phyloP scores from a whole-genome alignment of 2,329 filamentous ascomycete genomes.

The Colletotrichum tabaci region DNA sequence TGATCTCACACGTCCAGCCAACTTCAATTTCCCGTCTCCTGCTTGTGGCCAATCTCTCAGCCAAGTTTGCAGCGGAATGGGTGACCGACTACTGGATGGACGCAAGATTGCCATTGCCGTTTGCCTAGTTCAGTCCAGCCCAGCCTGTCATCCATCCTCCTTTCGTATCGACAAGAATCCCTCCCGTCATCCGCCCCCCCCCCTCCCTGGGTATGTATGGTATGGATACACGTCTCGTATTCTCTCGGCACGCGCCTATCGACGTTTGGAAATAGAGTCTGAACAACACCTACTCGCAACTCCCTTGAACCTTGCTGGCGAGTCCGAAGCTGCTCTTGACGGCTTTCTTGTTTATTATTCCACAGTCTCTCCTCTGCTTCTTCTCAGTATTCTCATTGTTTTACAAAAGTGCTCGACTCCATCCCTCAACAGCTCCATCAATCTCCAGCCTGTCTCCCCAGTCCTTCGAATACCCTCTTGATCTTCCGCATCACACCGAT shows the following conservation, averaged over 20 bases:
- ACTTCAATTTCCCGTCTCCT: neutral
- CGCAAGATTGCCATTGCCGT: slow-evolving; percentile 19
- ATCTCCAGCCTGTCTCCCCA: neutral
- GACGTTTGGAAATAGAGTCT: neutral
- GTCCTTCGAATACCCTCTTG: slow-evolving; percentile 5
- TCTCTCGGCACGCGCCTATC: slow-evolving; percentile 13
- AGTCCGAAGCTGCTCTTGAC: neutral
- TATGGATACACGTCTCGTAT: slow-evolving; percentile 34
- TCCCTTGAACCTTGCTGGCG: neutral
- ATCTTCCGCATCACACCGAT: slow-evolving; percentile 2
- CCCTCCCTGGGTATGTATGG: too few relatives aligned
- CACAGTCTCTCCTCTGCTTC: neutral
- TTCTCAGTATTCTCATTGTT: neutral
- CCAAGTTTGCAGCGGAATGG: neutral
- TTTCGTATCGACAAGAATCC: slow-evolving; percentile 9
- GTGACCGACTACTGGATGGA: too few relatives aligned
- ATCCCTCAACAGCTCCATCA: neutral
- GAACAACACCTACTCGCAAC: neutral
- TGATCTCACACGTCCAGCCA: slow-evolving; percentile 1
- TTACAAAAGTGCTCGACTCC: neutral
- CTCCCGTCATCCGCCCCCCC: neutral
- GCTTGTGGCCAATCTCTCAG: neutral
- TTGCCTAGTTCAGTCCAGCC: neutral
- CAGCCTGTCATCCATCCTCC: neutral
- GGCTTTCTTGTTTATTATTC: neutral